Conservation (phyloP, 441 rosid genomes). For the Theobroma grandiflorum region DNA sequence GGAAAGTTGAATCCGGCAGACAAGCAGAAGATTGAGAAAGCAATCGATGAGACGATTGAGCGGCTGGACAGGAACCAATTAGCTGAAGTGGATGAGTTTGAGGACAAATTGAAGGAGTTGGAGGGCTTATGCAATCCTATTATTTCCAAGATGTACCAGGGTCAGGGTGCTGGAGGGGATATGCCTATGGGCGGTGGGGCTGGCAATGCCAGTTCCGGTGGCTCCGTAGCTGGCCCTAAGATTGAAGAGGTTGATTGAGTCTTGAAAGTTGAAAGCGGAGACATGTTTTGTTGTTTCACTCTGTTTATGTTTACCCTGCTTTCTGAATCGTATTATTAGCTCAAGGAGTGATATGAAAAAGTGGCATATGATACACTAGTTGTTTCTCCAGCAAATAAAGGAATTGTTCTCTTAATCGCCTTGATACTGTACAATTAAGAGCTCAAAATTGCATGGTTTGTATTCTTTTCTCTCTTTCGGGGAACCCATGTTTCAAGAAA, state of each 20-base stretch:
- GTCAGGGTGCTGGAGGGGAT: slow-evolving; percentile 30
- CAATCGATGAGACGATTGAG: slow-evolving; percentile 31
- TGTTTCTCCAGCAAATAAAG: too few relatives aligned
- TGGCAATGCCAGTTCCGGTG: slow-evolving; percentile 13
- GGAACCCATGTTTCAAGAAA: too few relatives aligned
- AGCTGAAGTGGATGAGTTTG: slow-evolving; percentile 38
- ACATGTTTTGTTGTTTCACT: too few relatives aligned
- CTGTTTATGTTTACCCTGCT: too few relatives aligned
- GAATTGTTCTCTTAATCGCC: too few relatives aligned
- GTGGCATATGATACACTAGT: too few relatives aligned
- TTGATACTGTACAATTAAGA: too few relatives aligned
- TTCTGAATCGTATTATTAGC: too few relatives aligned
- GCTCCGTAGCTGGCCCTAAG: slow-evolving; percentile 40
- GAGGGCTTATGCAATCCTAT: slow-evolving; percentile 42
- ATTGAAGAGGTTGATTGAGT: slow-evolving; percentile 45
- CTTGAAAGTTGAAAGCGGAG: too few relatives aligned
- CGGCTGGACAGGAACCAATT: slow-evolving; percentile 36
- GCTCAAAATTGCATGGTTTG: too few relatives aligned
- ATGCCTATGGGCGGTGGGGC: slow-evolving; percentile 29
- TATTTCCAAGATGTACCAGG: slow-evolving; percentile 32
- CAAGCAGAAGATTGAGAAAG: slow-evolving; percentile 44
- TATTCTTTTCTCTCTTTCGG: too few relatives aligned
- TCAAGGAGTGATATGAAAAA: too few relatives aligned
- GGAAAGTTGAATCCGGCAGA: slow-evolving; percentile 32
- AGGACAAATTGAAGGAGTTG: slow-evolving; percentile 41